Base-by-base conservation (phyloP, 805 yeast genomes). In the Wickerhamiella musiphila region DNA sequence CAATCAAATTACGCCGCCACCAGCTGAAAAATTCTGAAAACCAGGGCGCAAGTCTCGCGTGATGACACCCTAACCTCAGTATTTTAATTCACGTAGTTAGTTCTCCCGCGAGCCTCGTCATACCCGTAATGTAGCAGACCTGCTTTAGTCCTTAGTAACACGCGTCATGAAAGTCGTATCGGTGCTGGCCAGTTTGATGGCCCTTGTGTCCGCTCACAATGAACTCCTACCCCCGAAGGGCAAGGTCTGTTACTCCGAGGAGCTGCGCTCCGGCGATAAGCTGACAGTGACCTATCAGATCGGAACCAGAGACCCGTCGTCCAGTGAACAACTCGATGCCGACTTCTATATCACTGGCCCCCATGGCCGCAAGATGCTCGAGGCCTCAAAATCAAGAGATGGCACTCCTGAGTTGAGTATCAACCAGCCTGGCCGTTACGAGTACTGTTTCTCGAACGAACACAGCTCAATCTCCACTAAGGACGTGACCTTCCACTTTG, bases 401-500 rank as follows among this genome's bases (percentile, higher is more conserved):
- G 95, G 93, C 26, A 93, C 81, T 40, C 70, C 70, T 38, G 61
- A 72, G 11, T 55, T 79, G 38, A 68, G 62, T 37, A 86, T 92
- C 31, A 60, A 66, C 33, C 56, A 63, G 38, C 54, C 57, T 35
- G 96, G 96, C 33, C 77, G 74, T 51, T 78, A 71, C 60, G 66
- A 70, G 41, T 90, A 78, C 63, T 86, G 98, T 58, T 86, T 86
- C 63, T 71, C 86, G 44, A 86, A 90, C 55, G 94, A 83, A 54
- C 72, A 69, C 46, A 63, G 79, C 5, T 61, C 69, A 14, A 52
- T 73, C 29, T 69, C 66, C 26, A 79, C 90, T 32, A 77, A 82
- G 56, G 98, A 86, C 51, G 93, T 86, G 23, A 76, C 94, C 0
- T 86, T 86, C 66, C 90, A 86, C 55, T 81, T 86, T 36, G 94